A percentile compares a stretch with the other conserved stretches of the same genome.
phyloP scores from a whole-genome alignment of 257 asterid genomes.

The Echium plantagineum region DNA sequence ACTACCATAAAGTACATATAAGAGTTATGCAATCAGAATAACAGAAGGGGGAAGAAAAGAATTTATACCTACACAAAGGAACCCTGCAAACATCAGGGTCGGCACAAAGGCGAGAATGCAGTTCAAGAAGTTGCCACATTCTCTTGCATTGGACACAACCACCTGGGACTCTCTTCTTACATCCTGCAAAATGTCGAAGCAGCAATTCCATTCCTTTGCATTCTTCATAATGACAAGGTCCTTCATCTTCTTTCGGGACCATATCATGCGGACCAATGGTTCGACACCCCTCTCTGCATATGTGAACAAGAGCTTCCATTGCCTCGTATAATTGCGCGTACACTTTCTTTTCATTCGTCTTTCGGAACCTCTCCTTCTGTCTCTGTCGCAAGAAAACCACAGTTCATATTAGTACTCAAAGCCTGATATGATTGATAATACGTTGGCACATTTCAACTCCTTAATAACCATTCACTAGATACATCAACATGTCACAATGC shows the following conservation, averaged over 20 bases:
- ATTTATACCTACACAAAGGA: constrained; percentile 64
- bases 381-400: constrained; percentile 23
- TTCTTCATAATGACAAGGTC: constrained; percentile 55
- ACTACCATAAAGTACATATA: too few species aligned
- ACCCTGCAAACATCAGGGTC: constrained; percentile 48
- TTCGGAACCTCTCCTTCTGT: constrained; percentile 37
- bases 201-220: constrained; percentile 65
- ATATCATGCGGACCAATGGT: constrained; percentile 72
- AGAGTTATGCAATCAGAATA: too few species aligned
- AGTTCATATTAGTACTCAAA: too few species aligned
- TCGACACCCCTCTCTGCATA: constrained; percentile 76
- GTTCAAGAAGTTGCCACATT: constrained; percentile 73
- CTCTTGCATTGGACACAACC: constrained; percentile 85
- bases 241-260: constrained; percentile 26
- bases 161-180: constrained; percentile 55
- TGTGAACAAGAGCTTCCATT: constrained; percentile 89
- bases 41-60: background rate
- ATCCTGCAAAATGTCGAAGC: constrained; percentile 68
- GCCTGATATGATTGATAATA: too few species aligned
- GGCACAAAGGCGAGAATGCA: constrained; percentile 76
- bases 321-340: constrained; percentile 67
- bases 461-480: too few species aligned
- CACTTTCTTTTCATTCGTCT: constrained; percentile 35
- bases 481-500: too few species aligned
- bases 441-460: too few species aligned